phyloP scores from a whole-genome alignment of 495 filamentous ascomycete genomes.

The Wilcoxina mikolae region DNA sequence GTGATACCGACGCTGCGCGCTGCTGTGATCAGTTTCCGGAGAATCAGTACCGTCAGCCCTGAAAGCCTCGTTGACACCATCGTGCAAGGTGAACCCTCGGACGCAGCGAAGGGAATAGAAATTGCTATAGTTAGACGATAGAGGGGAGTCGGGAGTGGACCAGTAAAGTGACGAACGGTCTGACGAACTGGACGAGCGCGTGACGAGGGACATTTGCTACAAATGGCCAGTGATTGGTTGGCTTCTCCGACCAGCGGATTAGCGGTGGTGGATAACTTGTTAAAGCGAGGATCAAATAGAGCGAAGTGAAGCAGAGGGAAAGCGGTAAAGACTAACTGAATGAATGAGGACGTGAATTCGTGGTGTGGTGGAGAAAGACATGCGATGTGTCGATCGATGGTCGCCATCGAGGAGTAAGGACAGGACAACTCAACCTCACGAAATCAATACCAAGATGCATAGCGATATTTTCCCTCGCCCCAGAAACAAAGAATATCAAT shows the following conservation, averaged over 20 bases:
- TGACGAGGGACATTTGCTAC: not conserved
- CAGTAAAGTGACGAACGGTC: not conserved
- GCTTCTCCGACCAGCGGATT: slow-evolving; percentile 3
- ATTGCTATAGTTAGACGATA: not conserved
- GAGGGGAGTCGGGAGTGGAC: too few species aligned
- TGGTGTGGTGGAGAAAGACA: too few species aligned
- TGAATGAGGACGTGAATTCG: too few species aligned
- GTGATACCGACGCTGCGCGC: not conserved
- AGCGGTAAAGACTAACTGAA: not conserved
- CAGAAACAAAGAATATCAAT: too few species aligned
- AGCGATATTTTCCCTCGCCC: too few species aligned
- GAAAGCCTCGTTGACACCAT: not conserved
- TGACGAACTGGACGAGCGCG: not conserved
- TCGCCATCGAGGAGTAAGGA: too few species aligned
- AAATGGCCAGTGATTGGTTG: not conserved
- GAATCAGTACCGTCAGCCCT: too few species aligned
- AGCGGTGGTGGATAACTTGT: not conserved
- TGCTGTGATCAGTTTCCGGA: not conserved
- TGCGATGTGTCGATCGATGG: too few species aligned
- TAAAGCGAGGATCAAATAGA: too few species aligned
- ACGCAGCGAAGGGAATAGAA: not conserved
- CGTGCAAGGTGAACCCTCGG: not conserved
- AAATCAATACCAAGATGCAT: too few species aligned
- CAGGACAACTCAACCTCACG: too few species aligned
- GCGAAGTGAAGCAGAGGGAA: too few species aligned